phyloP scores from a whole-genome alignment of 1,284 basidiomycete species.

The Pholiota adiposa region DNA sequence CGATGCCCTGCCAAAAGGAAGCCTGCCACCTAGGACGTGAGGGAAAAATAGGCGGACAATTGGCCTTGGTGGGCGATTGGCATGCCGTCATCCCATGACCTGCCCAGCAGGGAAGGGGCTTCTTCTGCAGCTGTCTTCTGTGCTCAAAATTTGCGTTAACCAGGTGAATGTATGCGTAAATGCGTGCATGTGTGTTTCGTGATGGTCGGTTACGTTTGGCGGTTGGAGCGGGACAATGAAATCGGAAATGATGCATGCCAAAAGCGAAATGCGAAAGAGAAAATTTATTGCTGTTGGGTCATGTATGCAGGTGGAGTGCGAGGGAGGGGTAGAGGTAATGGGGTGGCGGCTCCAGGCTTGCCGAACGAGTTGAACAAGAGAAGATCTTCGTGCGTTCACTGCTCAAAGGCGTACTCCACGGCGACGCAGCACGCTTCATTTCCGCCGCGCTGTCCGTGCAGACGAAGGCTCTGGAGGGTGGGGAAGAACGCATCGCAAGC shows the following conservation, averaged over 20 bases:
- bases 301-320: no score
- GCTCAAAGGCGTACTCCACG: conserved; percentile 68
- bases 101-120: no score
- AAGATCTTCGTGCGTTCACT: conserved; percentile 45
- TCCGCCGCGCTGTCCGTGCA: conserved; percentile 51
- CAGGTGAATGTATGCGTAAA: no score
- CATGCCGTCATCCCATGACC: no score
- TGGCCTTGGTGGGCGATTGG: no score
- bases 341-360: neutral
- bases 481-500: conserved; percentile 72
- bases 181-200: neutral
- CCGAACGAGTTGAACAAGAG: neutral
- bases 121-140: no score
- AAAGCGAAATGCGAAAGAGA: neutral
- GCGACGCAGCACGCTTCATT: conserved; percentile 73
- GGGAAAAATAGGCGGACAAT: conserved; percentile 14
- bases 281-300: no score
- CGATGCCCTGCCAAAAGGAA: neutral
- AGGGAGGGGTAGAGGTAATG: neutral
- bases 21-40: neutral
- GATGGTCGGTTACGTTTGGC: neutral
- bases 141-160: no score
- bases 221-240: neutral
- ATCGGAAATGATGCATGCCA: neutral
- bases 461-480: conserved; percentile 55